Conservation (phyloP, 352 stramenopile genomes). For the Globisporangium radiosum region DNA sequence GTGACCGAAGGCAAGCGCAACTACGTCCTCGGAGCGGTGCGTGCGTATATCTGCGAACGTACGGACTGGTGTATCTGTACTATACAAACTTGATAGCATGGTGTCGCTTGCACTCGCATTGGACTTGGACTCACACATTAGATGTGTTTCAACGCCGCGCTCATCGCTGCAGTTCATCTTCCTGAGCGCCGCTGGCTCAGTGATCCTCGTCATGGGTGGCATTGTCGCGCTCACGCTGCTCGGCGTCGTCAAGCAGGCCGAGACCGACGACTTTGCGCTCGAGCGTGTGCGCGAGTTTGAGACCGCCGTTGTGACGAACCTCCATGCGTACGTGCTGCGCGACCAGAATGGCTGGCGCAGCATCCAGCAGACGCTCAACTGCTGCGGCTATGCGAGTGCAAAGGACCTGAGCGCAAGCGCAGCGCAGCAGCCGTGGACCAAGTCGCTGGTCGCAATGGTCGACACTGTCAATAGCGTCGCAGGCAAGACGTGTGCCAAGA, state of each 20-base stretch:
- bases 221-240: conserved; percentile 39
- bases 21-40: conserved; percentile 47
- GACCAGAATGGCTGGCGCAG: conserved; percentile 26
- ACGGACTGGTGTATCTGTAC: neutral
- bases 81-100: no score
- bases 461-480: conserved; percentile 26
- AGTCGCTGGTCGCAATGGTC: conserved; percentile 24
- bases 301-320: conserved; percentile 31
- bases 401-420: conserved; percentile 13
- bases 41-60: neutral
- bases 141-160: neutral
- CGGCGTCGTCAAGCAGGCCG: conserved; percentile 24
- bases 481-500: conserved; percentile 34
- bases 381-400: conserved; percentile 44
- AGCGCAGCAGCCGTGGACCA: conserved; percentile 23
- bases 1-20: conserved; percentile 49
- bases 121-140: neutral
- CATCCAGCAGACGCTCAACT: conserved; percentile 43
- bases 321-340: conserved; percentile 24
- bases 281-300: conserved; percentile 34
- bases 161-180: conserved; percentile 31
- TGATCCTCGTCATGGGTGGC: conserved; percentile 42
- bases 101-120: neutral
- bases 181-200: conserved; percentile 27
- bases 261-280: conserved; percentile 28